Conservation (phyloP, 2,329 filamentous ascomycete genomes). For the Pestalotiopsis sp. region DNA sequence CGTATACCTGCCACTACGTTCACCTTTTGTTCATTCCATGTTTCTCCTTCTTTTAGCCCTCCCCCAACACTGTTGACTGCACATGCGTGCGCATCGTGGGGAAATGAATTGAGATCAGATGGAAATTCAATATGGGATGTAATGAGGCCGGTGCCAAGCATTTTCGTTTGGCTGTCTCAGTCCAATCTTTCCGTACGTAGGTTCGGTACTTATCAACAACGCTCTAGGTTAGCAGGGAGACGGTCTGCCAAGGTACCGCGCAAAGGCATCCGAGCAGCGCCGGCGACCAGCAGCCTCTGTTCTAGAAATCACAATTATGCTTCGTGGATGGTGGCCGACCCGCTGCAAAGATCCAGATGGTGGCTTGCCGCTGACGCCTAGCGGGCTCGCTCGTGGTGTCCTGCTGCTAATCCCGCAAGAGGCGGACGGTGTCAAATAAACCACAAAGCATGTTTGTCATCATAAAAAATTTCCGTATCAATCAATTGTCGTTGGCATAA, state of each 20-base stretch:
- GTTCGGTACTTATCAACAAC: background rate
- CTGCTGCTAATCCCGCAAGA: background rate
- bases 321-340: background rate
- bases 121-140: background rate
- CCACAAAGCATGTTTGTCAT: background rate
- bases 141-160: background rate
- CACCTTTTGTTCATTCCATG: background rate
- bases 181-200: background rate
- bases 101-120: background rate
- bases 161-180: background rate
- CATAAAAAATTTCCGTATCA: background rate
- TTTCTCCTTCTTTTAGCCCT: background rate
- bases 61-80: background rate
- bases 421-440: background rate
- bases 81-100: background rate
- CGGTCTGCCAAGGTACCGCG: background rate
- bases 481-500: background rate
- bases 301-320: background rate
- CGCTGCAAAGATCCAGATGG: background rate
- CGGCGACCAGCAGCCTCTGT: background rate
- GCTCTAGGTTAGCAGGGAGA: no score
- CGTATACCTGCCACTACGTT: background rate
- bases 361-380: background rate
- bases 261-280: background rate
- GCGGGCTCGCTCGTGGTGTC: background rate